Evolutionary conservation across 371 early-diverging fungal genomes (phyloP).

Genomic region (Rhizopus sp.): DNA sequence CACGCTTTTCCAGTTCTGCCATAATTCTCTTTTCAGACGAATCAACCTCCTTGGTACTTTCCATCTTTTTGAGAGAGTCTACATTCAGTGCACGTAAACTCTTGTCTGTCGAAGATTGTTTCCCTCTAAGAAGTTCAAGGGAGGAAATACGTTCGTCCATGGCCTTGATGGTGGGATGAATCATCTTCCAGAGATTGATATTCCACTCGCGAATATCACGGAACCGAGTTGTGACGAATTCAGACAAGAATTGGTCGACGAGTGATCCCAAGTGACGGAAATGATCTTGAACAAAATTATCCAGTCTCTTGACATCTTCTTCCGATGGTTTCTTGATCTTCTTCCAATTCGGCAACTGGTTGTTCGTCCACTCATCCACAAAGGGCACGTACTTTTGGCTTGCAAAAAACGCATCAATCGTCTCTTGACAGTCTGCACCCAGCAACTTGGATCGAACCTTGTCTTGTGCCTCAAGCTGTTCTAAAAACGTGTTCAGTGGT

Average conservation of each 20-base stretch:
- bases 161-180: constrained; percentile 40
- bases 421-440: constrained; percentile 37
- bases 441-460: constrained; percentile 35
- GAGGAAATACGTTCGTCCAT: constrained; percentile 44
- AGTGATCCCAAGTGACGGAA: constrained; percentile 35
- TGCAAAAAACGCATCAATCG: constrained; percentile 33
- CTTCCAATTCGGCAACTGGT: constrained; percentile 14
- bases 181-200: constrained; percentile 38
- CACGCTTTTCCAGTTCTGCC: constrained; percentile 24
- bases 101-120: background rate
- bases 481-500: constrained; percentile 47
- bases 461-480: constrained; percentile 37
- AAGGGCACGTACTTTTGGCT: constrained; percentile 33
- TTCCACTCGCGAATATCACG: constrained; percentile 28
- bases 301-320: constrained; percentile 51
- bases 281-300: constrained; percentile 51
- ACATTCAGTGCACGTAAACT: constrained; percentile 3
- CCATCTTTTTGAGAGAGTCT: constrained; percentile 13
- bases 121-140: constrained; percentile 7
- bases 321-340: constrained; percentile 25
- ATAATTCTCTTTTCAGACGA: constrained; percentile 36
- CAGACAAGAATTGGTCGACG: constrained; percentile 23
- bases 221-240: constrained; percentile 35
- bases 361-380: constrained; percentile 32
- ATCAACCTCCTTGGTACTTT: constrained; percentile 34